Evolutionary conservation across 768 basidiomycete genomes (phyloP), one percentile per base, ranked within the genome.

Genomic region (Brasilioporus rufonigricans): DNA sequence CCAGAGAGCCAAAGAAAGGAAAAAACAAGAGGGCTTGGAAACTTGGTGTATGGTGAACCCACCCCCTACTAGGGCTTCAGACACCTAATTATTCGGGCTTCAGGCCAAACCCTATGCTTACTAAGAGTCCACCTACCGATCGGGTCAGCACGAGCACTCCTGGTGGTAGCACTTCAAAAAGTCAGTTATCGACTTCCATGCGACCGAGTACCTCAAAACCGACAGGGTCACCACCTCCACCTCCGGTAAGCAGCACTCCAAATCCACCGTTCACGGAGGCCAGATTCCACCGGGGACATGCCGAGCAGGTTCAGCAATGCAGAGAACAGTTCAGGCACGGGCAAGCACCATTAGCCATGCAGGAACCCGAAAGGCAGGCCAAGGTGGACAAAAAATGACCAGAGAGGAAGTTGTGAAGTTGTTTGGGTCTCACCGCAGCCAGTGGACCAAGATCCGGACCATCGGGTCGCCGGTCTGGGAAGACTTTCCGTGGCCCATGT

Each of bases 321-420:
- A 82, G 85, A 63, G 87, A 89, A 73, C 75, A 75, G 51, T 90
- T 89, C 71, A 80, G 80, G 41, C 76, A 76, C 54, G 85, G 88
- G 66, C 86, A 85, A 18, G 87, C 87, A 1, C n/a, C n/a, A n/a
- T n/a, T n/a, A n/a, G n/a, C n/a, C n/a, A n/a, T n/a, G n/a, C n/a
- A n/a, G n/a, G n/a, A n/a, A n/a, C n/a, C n/a, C n/a, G n/a, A n/a
- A n/a, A n/a, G n/a, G n/a, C n/a, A n/a, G n/a, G n/a, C n/a, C n/a
- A n/a, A n/a, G n/a, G n/a, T n/a, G n/a, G n/a, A n/a, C n/a, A n/a
- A n/a, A n/a, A n/a, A n/a, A n/a, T n/a, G n/a, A n/a, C n/a, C n/a
- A n/a, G n/a, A n/a, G n/a, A n/a, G n/a, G n/a, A n/a, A n/a, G n/a
- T n/a, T n/a, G n/a, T n/a, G n/a, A n/a, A n/a, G n/a, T n/a, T n/a